A percentile compares a stretch with the other conserved stretches of the same genome.
phyloP scores from a whole-genome alignment of 2,329 filamentous ascomycete genomes.

The Aspergillus melleus region DNA sequence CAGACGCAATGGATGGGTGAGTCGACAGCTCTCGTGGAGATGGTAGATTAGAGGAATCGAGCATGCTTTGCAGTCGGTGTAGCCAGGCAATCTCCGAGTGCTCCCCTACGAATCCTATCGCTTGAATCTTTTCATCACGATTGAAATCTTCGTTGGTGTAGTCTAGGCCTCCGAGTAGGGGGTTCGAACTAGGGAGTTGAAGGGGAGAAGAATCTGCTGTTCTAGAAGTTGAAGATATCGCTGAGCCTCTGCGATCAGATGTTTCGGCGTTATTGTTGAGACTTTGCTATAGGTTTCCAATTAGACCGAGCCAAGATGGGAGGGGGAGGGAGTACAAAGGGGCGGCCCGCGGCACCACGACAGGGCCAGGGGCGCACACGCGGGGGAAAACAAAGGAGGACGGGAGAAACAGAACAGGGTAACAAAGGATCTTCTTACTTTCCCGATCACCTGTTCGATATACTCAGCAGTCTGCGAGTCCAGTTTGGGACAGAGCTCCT shows the following conservation, averaged over 20 bases:
- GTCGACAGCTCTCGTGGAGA: constrained; percentile 19
- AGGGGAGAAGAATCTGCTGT: constrained; percentile 10
- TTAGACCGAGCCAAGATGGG: background rate
- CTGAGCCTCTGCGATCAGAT: constrained; percentile 12
- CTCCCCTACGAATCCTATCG: constrained; percentile 46
- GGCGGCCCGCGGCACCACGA: background rate
- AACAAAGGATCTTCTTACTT: constrained; percentile 28
- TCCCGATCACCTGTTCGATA: constrained; percentile 35
- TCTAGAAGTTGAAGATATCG: constrained; percentile 9
- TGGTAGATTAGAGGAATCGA: constrained; percentile 28
- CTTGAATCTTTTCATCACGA: constrained; percentile 38
- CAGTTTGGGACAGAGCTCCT: constrained; percentile 34
- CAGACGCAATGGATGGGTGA: constrained; percentile 31
- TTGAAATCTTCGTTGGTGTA: constrained; percentile 47
- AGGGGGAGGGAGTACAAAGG: background rate
- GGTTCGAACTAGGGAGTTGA: constrained; percentile 20
- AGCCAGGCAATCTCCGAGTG: constrained; percentile 48
- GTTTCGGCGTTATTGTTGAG: constrained; percentile 10
- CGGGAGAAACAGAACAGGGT: background rate
- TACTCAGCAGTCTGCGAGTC: constrained; percentile 32
- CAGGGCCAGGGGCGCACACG: background rate
- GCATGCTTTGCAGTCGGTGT: constrained; percentile 40
- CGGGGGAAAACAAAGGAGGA: background rate
- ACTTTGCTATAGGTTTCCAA: constrained; percentile 10
- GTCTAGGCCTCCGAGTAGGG: constrained; percentile 39